Percentiles rank a stretch among this genome's conserved stretches.
phyloP scores from a whole-genome alignment of 805 yeast species.

The Lipomyces lipofer region DNA sequence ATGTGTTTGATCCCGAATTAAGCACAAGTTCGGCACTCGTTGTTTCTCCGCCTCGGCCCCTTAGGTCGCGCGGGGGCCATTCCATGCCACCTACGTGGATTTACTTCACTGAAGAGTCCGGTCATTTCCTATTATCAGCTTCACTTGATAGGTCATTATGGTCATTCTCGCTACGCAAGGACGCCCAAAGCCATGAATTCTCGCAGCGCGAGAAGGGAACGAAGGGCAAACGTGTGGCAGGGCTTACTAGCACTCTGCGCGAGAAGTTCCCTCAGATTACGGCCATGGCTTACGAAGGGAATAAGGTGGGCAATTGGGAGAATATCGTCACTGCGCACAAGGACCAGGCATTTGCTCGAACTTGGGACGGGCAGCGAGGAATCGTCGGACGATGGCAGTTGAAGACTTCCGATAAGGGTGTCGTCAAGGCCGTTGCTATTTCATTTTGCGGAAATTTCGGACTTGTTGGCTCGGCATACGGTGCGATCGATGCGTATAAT shows the following conservation, averaged over 20 bases:
- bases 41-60: slow-evolving; percentile 83
- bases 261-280: slow-evolving; percentile 77
- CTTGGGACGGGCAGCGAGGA: slow-evolving; percentile 82
- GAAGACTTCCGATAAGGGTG: slow-evolving; percentile 72
- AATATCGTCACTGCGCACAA: slow-evolving; percentile 86
- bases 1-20: slow-evolving; percentile 88
- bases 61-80: slow-evolving; percentile 97
- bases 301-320: slow-evolving; percentile 62
- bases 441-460: slow-evolving; percentile 97
- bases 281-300: slow-evolving; percentile 34
- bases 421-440: slow-evolving; percentile 71
- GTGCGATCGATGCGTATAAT: slow-evolving; percentile 83
- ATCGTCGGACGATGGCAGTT: slow-evolving; percentile 76
- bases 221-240: slow-evolving; percentile 43
- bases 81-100: slow-evolving; percentile 82
- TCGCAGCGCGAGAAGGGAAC: slow-evolving; percentile 67
- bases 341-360: slow-evolving; percentile 78
- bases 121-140: slow-evolving; percentile 84
- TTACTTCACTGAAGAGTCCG: slow-evolving; percentile 71
- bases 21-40: slow-evolving; percentile 56
- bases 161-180: slow-evolving; percentile 90
- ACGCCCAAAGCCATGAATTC: slow-evolving; percentile 91
- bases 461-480: slow-evolving; percentile 81
- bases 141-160: slow-evolving; percentile 85
- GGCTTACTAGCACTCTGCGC: slow-evolving; percentile 36